These are phyloP conservation scores for Draba incana DNA, from an alignment of 345 rosid species.

Conservation along the genomic window DNA sequence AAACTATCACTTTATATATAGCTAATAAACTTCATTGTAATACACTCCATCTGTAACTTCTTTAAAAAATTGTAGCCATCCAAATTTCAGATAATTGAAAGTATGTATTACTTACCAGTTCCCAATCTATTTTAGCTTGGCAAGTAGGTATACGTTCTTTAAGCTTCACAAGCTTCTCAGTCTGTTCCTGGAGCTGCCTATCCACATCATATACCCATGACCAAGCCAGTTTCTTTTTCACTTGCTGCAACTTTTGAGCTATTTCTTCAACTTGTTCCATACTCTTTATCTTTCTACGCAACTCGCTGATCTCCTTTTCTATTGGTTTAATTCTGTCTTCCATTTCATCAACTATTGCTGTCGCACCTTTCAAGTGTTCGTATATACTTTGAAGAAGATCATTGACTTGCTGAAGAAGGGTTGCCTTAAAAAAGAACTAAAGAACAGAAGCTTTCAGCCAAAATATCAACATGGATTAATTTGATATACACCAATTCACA, in stretches of 20 bases:
- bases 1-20: conserved; percentile 5
- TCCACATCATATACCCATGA: conserved; percentile 90
- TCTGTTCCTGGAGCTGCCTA: conserved; percentile 64
- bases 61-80: background rate
- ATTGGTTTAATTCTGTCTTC: conserved; percentile 76
- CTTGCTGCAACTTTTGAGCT: conserved; percentile 65
- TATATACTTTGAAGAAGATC: conserved; percentile 74
- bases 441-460: conserved; percentile 41
- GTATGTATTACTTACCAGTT: conserved; percentile 56
- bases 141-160: conserved; percentile 84
- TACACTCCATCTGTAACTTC: background rate
- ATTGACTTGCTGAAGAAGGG: conserved; percentile 93
- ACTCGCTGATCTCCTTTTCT: conserved; percentile 65
- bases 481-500: conserved; percentile 13
- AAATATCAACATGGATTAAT: conserved; percentile 19
- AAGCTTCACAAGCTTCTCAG: conserved; percentile 59
- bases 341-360: conserved; percentile 64
- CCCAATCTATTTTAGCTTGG: conserved; percentile 85
- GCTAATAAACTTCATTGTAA: conserved; percentile 4
- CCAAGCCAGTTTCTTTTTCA: conserved; percentile 94
- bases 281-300: conserved; percentile 74
- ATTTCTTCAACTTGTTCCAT: conserved; percentile 91
- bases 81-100: conserved; percentile 20
- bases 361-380: conserved; percentile 62
- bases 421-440: conserved; percentile 96